These are phyloP conservation scores for Phoma sp. DNA, from an alignment of 2,329 filamentous ascomycete species.

Conservation along the genomic window DNA sequence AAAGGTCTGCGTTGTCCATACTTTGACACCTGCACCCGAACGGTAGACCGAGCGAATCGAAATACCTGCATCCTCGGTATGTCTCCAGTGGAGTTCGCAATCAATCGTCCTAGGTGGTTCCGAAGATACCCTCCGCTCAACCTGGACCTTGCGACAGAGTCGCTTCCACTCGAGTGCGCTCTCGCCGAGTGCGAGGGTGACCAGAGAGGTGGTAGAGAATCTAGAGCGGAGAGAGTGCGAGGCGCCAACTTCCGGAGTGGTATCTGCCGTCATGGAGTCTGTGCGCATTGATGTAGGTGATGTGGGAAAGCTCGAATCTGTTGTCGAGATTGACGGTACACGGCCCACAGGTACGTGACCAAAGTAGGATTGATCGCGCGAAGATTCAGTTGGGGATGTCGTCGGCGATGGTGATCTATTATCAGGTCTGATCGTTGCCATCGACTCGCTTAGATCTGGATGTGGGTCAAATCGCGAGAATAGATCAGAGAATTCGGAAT, in stretches of 20 bases:
- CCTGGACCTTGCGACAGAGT: slow-evolving; percentile 34
- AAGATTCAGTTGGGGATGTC: slow-evolving; percentile 20
- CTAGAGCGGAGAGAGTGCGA: slow-evolving; percentile 21
- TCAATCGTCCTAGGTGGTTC: slow-evolving; percentile 14
- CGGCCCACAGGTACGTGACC: slow-evolving; percentile 21
- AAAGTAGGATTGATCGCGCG: slow-evolving; percentile 19
- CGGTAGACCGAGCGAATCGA: slow-evolving; percentile 32
- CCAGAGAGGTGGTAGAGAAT: slow-evolving; percentile 30
- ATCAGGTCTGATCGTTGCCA: slow-evolving; percentile 20
- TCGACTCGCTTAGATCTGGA: slow-evolving; percentile 18
- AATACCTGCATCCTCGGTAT: slow-evolving; percentile 37
- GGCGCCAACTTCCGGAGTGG: slow-evolving; percentile 26
- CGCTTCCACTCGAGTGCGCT: slow-evolving; percentile 39
- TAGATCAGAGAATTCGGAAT: slow-evolving; percentile 28
- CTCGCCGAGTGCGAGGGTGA: slow-evolving; percentile 33
- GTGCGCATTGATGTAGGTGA: slow-evolving; percentile 19
- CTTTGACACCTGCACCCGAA: slow-evolving; percentile 21
- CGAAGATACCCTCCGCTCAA: slow-evolving; percentile 30
- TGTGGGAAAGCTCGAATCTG: slow-evolving; percentile 21
- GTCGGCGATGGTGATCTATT: slow-evolving; percentile 20
- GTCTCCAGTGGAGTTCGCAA: slow-evolving; percentile 38
- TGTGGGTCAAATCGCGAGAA: slow-evolving; percentile 24
- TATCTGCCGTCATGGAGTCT: slow-evolving; percentile 23
- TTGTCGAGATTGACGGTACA: slow-evolving; percentile 31
- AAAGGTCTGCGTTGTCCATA: slow-evolving; percentile 39